phyloP scores from a whole-genome alignment of 1,284 basidiomycete genomes.

The Melampsora larici-populina region DNA sequence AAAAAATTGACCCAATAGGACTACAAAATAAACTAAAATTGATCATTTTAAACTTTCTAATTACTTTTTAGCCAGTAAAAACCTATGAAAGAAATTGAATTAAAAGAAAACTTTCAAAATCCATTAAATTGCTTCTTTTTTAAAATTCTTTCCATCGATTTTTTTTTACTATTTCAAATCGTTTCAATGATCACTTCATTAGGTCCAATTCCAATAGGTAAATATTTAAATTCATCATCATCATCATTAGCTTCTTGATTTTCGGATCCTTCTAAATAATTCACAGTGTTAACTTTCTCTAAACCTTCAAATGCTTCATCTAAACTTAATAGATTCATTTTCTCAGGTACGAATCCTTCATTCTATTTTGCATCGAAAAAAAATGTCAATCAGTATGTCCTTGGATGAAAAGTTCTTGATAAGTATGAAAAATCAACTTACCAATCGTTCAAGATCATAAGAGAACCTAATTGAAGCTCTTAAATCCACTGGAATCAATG shows the following conservation, averaged over 20 bases:
- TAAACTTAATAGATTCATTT: conserved; percentile 22
- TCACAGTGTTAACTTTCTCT: not conserved
- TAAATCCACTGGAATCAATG: conserved; percentile 25
- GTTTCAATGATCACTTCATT: not conserved
- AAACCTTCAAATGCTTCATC: not conserved
- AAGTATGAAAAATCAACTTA: not conserved
- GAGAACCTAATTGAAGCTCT: conserved; percentile 14
- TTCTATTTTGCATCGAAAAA: not conserved
- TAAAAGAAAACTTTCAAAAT: not conserved
- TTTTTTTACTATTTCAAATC: not conserved
- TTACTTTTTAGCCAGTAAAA: not conserved
- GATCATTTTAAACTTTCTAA: not conserved
- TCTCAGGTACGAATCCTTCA: not conserved
- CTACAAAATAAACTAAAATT: not conserved
- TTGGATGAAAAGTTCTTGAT: not conserved
- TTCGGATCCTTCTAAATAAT: not conserved
- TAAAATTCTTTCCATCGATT: not conserved
- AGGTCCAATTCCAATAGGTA: conserved; percentile 9
- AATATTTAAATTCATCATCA: not conserved
- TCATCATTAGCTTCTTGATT: not conserved
- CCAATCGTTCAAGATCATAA: conserved; percentile 5
- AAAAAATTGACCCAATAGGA: not conserved
- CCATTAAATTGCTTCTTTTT: not conserved
- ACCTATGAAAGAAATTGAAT: not conserved
- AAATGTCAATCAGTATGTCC: not conserved